These are phyloP conservation scores for Talaromyces liani DNA, from an alignment of 495 filamentous ascomycete genomes.

Conservation along the genomic window DNA sequence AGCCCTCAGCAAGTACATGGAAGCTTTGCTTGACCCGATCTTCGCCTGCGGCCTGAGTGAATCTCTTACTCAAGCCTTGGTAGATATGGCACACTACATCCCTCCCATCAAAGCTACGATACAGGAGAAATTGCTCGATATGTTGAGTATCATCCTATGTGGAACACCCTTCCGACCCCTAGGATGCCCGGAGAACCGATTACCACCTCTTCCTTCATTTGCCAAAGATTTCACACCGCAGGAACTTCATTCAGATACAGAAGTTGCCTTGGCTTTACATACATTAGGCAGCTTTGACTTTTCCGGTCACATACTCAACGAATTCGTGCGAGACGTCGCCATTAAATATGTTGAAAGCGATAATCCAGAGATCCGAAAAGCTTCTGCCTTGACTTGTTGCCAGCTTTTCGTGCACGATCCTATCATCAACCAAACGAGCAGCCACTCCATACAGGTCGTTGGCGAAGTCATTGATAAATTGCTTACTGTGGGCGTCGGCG, in stretches of 20 bases:
- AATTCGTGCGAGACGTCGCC: slow-evolving; percentile 96
- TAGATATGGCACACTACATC: slow-evolving; percentile 98
- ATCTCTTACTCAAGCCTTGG: slow-evolving; percentile 86
- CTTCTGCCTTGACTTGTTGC: slow-evolving; percentile 92
- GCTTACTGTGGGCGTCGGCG: slow-evolving; percentile 86
- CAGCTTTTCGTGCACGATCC: slow-evolving; percentile 94
- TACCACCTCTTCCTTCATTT: slow-evolving; percentile 63
- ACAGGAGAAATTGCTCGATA: slow-evolving; percentile 87
- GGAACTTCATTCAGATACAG: slow-evolving; percentile 62
- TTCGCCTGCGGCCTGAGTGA: slow-evolving; percentile 92
- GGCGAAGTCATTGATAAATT: slow-evolving; percentile 96
- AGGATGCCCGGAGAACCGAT: slow-evolving; percentile 71
- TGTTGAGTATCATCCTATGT: slow-evolving; percentile 89
- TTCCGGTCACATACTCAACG: slow-evolving; percentile 85
- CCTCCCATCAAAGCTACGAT: slow-evolving; percentile 88
- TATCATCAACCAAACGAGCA: slow-evolving; percentile 94
- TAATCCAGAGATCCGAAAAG: slow-evolving; percentile 86
- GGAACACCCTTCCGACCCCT: slow-evolving; percentile 86
- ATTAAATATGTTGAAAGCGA: slow-evolving; percentile 97
- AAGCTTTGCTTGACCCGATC: slow-evolving; percentile 88
- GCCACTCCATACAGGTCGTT: slow-evolving; percentile 92
- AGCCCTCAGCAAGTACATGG: slow-evolving; percentile 96
- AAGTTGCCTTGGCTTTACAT: slow-evolving; percentile 85
- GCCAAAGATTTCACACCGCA: slow-evolving; percentile 75
- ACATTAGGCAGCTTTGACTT: slow-evolving; percentile 97